Percentiles rank a stretch among this genome's conserved stretches.
These are phyloP conservation scores for Colletotrichum chrysophilum DNA, from an alignment of 2,329 filamentous ascomycete genomes.

Conservation along the genomic window DNA sequence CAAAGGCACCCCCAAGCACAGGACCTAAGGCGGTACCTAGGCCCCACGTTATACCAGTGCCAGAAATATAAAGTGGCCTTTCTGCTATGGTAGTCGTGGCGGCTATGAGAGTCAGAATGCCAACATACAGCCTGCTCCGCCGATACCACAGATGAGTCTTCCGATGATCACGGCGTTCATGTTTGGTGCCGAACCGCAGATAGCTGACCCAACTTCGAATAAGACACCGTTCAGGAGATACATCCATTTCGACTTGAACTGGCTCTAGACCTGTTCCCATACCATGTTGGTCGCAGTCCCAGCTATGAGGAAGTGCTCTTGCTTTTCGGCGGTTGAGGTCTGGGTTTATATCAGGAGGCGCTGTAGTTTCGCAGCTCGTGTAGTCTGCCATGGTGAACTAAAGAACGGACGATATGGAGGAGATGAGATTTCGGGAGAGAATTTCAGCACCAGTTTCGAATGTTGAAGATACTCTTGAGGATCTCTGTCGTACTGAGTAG, in stretches of 20 bases:
- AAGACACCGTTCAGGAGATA: constrained; percentile 26
- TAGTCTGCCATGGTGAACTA: not conserved
- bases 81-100: not conserved
- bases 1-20: constrained; percentile 44
- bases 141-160: constrained; percentile 43
- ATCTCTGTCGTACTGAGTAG: not conserved
- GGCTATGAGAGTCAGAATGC: not conserved
- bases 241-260: constrained; percentile 34
- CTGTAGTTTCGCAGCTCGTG: not conserved
- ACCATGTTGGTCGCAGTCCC: constrained; percentile 5
- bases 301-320: constrained; percentile 26
- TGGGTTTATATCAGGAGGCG: not conserved
- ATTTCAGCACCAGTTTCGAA: too few relatives aligned
- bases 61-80: constrained; percentile 4
- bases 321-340: not conserved
- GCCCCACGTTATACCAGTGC: constrained; percentile 40
- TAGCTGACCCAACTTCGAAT: constrained; percentile 39
- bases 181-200: constrained; percentile 42
- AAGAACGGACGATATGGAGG: too few relatives aligned
- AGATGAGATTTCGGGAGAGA: too few relatives aligned
- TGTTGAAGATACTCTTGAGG: not conserved
- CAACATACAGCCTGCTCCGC: constrained; percentile 28
- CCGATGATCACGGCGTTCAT: constrained; percentile 50
- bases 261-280: constrained; percentile 33
- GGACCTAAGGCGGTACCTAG: constrained; percentile 48